phyloP scores from a whole-genome alignment of 2,329 filamentous ascomycete genomes.

The Colletotrichum costaricense region DNA sequence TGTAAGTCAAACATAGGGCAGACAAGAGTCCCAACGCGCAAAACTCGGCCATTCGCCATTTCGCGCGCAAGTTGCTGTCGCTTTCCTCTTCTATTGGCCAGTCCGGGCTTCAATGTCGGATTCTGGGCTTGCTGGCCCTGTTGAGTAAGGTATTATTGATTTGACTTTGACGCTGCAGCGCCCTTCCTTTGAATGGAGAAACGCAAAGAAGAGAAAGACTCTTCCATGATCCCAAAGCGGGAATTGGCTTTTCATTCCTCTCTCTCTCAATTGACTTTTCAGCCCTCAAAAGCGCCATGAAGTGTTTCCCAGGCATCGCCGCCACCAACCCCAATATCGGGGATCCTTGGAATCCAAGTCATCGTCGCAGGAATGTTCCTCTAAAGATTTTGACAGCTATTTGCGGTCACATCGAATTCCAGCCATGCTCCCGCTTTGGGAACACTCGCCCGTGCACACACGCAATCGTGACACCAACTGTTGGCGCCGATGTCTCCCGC shows the following conservation, averaged over 20 bases:
- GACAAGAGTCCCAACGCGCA: not conserved
- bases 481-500: slow-evolving; percentile 10
- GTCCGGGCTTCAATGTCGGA: not conserved
- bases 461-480: slow-evolving; percentile 11
- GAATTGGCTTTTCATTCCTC: not conserved
- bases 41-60: slow-evolving; percentile 16
- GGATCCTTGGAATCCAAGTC: not conserved
- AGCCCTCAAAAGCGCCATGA: not conserved
- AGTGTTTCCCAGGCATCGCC: not conserved
- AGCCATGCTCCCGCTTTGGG: not conserved
- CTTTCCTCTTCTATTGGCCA: not conserved
- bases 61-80: not conserved
- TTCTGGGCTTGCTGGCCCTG: not conserved
- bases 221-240: not conserved
- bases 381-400: not conserved
- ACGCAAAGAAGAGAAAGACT: not conserved
- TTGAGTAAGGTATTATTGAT: not conserved
- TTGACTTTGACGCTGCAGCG: slow-evolving; percentile 1
- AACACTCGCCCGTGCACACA: not conserved
- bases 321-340: not conserved
- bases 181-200: not conserved
- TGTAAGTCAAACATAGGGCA: not conserved
- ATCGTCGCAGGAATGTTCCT: not conserved
- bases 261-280: not conserved
- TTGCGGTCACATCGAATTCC: not conserved